A percentile compares a stretch with the other conserved stretches of the same genome.
phyloP scores from a whole-genome alignment of 2,329 filamentous ascomycete species.

The Fusarium sublunatum region DNA sequence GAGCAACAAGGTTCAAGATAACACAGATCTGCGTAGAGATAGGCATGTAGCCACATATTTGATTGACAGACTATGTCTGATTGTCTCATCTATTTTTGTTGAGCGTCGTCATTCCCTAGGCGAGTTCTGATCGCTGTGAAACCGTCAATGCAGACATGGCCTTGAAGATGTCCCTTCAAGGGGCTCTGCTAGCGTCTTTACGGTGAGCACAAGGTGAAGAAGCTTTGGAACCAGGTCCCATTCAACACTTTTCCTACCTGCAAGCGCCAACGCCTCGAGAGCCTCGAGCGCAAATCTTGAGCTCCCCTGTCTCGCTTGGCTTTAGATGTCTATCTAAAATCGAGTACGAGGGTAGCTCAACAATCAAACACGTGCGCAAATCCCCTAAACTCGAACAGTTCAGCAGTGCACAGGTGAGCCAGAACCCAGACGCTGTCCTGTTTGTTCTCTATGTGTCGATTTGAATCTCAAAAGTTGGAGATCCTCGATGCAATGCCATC shows the following conservation, averaged over 20 bases:
- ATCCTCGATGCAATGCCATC: conserved; percentile 17
- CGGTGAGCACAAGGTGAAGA: conserved; percentile 40
- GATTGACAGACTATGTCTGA: conserved; percentile 15
- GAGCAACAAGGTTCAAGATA: conserved; percentile 20
- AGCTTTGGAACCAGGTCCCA: conserved; percentile 20
- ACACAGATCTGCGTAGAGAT: conserved; percentile 12
- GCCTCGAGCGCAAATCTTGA: neutral
- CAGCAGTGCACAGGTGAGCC: conserved; percentile 21
- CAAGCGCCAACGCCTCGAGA: neutral
- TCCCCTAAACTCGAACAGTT: conserved; percentile 26
- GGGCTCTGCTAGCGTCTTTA: conserved; percentile 11
- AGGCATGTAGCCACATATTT: conserved; percentile 5
- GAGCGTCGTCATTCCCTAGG: conserved; percentile 21
- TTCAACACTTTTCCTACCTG: conserved; percentile 38
- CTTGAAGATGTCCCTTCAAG: conserved; percentile 9
- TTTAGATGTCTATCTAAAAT: conserved; percentile 22
- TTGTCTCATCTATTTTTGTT: conserved; percentile 32
- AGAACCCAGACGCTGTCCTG: conserved; percentile 14
- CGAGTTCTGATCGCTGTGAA: conserved; percentile 1
- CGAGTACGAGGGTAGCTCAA: conserved; percentile 25
- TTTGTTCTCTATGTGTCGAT: conserved; percentile 14
- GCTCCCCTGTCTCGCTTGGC: conserved; percentile 11
- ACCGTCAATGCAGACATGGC: neutral
- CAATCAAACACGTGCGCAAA: conserved; percentile 31
- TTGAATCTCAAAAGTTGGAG: conserved; percentile 25